These are phyloP conservation scores for Meredithiella fracta DNA, from an alignment of 2,329 filamentous ascomycete species.

Conservation along the genomic window DNA sequence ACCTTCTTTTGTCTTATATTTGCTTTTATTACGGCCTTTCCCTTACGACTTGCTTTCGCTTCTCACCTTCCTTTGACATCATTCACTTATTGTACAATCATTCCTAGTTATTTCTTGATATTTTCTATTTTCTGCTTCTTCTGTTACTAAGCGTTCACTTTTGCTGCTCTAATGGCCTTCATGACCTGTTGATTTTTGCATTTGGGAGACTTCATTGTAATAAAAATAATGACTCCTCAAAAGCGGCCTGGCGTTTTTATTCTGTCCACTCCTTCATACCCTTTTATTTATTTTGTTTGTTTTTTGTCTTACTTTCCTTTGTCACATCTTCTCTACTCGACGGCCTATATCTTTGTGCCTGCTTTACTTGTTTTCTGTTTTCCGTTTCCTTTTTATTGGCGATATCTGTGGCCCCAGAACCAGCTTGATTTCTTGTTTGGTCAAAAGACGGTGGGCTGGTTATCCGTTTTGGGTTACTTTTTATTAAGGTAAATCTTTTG, in stretches of 20 bases:
- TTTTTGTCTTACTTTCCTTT: neutral
- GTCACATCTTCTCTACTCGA: neutral
- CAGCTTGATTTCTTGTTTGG: too few species aligned
- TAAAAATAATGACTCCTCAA: neutral
- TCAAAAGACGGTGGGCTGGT: too few species aligned
- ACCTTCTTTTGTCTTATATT: conserved; percentile 6
- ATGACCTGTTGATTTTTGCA: neutral
- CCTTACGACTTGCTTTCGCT: neutral
- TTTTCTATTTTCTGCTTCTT: neutral
- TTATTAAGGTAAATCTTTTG: too few species aligned
- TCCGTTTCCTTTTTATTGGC: neutral
- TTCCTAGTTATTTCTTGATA: neutral
- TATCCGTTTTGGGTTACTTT: too few species aligned
- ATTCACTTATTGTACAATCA: neutral
- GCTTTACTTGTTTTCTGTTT: neutral
- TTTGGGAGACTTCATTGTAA: neutral
- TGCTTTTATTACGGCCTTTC: conserved; percentile 2
- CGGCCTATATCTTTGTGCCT: neutral
- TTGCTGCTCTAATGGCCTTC: neutral
- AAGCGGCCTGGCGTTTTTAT: neutral
- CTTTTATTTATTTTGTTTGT: neutral
- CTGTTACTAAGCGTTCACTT: neutral
- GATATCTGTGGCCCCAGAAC: too few species aligned
- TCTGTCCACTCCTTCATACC: neutral
- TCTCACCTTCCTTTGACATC: neutral